Base-by-base conservation (phyloP, 495 filamentous ascomycete species). In the Aspergillus ellipticus region DNA sequence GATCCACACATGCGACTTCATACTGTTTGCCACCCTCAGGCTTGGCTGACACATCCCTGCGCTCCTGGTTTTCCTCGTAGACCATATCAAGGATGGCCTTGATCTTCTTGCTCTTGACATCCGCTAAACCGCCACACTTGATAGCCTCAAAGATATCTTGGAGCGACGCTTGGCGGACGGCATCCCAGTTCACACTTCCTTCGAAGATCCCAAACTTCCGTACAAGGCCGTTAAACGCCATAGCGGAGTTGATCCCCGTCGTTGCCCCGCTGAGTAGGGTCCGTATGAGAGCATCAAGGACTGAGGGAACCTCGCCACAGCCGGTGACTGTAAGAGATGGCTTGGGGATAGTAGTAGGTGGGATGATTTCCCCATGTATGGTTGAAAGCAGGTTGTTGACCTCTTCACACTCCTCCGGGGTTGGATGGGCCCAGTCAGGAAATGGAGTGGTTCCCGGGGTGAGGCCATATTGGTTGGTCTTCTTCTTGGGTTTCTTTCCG, bases 231-330 rank as follows among this genome's bases (percentile, higher is more conserved):
- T 85, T 71, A 54, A 97, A 86, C 7, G 92, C 87, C 37, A 67
- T 73, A 54, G 85, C 79, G 4, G 88, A 82, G 54, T 90, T 88
- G 5, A 64, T 80, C 51, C 82, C 79, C 0, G 82, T 84, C 0
- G 89, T 94, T 6, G 86, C 84, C 0, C 87, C 88, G 66, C 89
- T 95, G 21, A 96, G 79, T 4, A 87, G 65, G 0, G 92, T 96
- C 21, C 92, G 82, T 20, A 96, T 81, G 0, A 98, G 74, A 0
- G 92, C 94, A 65, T 97, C 94, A 0, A 98, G 78, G 0, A 97
- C 85, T 17, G 86, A 93, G 0, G 93, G 93, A 0, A 97, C 94
- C 68, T 98, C 92, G 13, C 94, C 94, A 61, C 94, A 98, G 2
- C 92, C 93, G 16, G 92, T 83, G 13, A 91, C 81, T 3, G 86